Base-by-base conservation (phyloP, 2,329 filamentous ascomycete genomes). In the Fusarium nematophilum region DNA sequence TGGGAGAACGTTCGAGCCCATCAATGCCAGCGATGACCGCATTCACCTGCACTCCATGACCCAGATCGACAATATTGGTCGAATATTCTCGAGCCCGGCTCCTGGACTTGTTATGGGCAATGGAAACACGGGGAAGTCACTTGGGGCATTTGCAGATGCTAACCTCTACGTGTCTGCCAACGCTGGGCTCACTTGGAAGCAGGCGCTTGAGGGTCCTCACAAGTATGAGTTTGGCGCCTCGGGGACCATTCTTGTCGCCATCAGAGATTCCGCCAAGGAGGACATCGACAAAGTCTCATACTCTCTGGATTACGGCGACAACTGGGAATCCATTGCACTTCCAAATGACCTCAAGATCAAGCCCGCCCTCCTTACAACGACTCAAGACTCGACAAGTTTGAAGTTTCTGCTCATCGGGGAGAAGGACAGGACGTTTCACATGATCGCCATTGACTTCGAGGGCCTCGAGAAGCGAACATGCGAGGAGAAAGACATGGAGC, bases 181-280 rank as follows among this genome's bases (percentile, higher is more conserved):
- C 75, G 94, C 93, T 15, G 95, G 95, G 33, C 78, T 92, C 57
- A 93, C 88, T 2, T 99, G 96, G 95, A 86, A 81, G 30, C 81
- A 88, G 70, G 85, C 88, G 1, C 82, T 91, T 5, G 81, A 93
- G 13, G 91, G 92, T 15, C 90, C 93, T 10, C 93, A 98, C 78
- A 95, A 96, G 73, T 99, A 96, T 75, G 93, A 97, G 71, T 96
- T 98, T 73, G 95, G 95, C 47, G 94, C 97, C 67, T 90, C 96
- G 64, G 95, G 95, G 2, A 93, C 93, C 13, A 85, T 99, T 15
- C 80, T 99, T 25, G 83, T 98, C 25, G 95, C 95, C 4, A 81
- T 98, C 30, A 83, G 85, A 59, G 91, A 97, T 67, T 91, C 89
- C 1, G 78, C 86, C 30, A 78, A 88, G 52, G 80, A 89, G 51